Evolutionary conservation across 306 rosid species (phyloP).

Genomic region (Datisca glomerata): DNA sequence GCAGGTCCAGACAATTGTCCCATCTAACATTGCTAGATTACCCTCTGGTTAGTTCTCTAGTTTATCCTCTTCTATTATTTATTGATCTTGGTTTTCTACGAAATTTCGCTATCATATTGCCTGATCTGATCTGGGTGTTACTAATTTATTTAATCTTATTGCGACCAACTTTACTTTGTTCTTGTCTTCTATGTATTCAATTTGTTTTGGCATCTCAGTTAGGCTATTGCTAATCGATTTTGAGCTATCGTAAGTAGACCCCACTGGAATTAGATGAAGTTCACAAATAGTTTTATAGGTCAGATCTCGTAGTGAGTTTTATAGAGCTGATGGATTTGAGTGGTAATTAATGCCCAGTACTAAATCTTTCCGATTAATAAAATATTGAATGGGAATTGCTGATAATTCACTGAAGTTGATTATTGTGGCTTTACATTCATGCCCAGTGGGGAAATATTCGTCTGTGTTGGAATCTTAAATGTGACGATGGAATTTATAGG

Average conservation of each 20-base stretch:
- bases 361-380: too few relatives aligned
- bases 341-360: too few relatives aligned
- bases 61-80: neutral
- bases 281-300: too few relatives aligned
- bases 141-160: slow-evolving; percentile 20
- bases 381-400: too few relatives aligned
- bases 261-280: slow-evolving; percentile 18
- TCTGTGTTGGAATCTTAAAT: too few relatives aligned
- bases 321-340: too few relatives aligned
- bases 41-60: slow-evolving; percentile 56
- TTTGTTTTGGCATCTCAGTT: slow-evolving; percentile 8
- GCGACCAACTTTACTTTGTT: too few relatives aligned
- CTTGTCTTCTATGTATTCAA: too few relatives aligned
- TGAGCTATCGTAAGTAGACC: slow-evolving; percentile 17
- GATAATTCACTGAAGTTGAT: too few relatives aligned
- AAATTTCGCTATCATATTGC: slow-evolving; percentile 1
- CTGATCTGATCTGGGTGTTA: slow-evolving; percentile 42
- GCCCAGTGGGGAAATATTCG: too few relatives aligned
- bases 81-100: neutral
- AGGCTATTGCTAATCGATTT: slow-evolving; percentile 12
- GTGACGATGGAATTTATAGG: slow-evolving; percentile 33
- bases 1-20: slow-evolving; percentile 27
- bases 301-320: too few relatives aligned
- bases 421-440: too few relatives aligned
- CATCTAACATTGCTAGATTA: slow-evolving; percentile 41